A percentile compares a stretch with the other conserved stretches of the same genome.
Conservation (phyloP, 192 early-diverging fungal species). For the Coemansia javaensis region DNA sequence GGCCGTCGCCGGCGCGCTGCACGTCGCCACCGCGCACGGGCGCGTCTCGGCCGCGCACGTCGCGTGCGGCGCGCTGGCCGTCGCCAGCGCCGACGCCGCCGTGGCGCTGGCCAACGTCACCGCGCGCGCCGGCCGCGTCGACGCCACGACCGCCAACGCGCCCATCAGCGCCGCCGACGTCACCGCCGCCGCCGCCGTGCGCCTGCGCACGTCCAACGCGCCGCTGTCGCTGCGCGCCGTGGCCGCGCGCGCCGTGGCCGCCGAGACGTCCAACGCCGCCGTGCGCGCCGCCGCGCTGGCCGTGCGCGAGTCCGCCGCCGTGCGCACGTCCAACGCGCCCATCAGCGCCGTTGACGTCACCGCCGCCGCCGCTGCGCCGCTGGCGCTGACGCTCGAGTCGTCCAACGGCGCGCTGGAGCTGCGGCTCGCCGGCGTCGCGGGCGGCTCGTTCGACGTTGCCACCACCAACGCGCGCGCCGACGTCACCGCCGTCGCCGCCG, state of each 20-base stretch:
- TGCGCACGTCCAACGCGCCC: constrained; percentile 9
- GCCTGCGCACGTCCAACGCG: constrained; percentile 10
- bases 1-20: constrained; percentile 1
- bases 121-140: neutral
- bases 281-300: constrained; percentile 7
- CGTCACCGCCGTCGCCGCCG: too few species aligned
- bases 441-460: constrained; percentile 16
- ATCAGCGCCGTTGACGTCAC: neutral
- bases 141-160: constrained; percentile 6
- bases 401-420: constrained; percentile 11
- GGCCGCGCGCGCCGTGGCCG: neutral
- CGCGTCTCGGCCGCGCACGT: constrained; percentile 10
- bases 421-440: constrained; percentile 3
- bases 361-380: neutral
- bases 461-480: constrained; percentile 21
- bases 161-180: neutral
- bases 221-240: constrained; percentile 1
- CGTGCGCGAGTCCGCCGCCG: neutral
- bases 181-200: neutral
- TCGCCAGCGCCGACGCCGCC: constrained; percentile 7
- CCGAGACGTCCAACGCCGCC: constrained; percentile 12
- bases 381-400: constrained; percentile 1
- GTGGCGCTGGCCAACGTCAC: neutral
- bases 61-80: neutral
- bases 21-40: constrained; percentile 12